A percentile compares a stretch with the other conserved stretches of the same genome.
These are phyloP conservation scores for Neonectria ditissima DNA, from an alignment of 2,329 filamentous ascomycete genomes.

Conservation along the genomic window DNA sequence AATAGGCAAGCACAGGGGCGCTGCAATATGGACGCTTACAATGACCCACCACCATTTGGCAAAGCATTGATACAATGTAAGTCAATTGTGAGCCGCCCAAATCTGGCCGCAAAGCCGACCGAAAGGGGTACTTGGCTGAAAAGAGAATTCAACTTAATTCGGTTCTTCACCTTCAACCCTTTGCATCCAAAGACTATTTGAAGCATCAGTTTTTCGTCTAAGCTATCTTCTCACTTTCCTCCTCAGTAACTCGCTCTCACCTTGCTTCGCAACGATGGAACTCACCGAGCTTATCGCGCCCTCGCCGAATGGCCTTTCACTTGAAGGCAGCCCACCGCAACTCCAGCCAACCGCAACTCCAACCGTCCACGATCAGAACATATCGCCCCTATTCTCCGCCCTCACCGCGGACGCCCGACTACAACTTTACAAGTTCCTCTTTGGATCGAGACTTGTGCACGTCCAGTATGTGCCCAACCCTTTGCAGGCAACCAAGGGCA, in stretches of 20 bases:
- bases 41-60: neutral
- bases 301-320: neutral
- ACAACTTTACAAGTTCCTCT: neutral
- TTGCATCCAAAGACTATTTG: neutral
- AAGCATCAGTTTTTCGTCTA: neutral
- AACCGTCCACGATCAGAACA: neutral
- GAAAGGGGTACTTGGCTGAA: neutral
- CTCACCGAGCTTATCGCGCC: neutral
- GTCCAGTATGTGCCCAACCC: neutral
- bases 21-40: neutral
- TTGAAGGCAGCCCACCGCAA: neutral
- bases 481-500: neutral
- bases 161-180: neutral
- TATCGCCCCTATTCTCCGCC: neutral
- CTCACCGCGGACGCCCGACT: neutral
- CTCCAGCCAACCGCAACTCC: neutral
- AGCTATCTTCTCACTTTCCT: neutral
- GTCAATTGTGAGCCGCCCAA: neutral
- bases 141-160: neutral
- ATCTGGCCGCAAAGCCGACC: neutral
- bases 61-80: neutral
- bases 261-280: neutral
- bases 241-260: neutral
- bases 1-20: slow-evolving; percentile 1
- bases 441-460: neutral